phyloP scores from a whole-genome alignment of 257 asterid species.

The Solanum lignicaule region DNA sequence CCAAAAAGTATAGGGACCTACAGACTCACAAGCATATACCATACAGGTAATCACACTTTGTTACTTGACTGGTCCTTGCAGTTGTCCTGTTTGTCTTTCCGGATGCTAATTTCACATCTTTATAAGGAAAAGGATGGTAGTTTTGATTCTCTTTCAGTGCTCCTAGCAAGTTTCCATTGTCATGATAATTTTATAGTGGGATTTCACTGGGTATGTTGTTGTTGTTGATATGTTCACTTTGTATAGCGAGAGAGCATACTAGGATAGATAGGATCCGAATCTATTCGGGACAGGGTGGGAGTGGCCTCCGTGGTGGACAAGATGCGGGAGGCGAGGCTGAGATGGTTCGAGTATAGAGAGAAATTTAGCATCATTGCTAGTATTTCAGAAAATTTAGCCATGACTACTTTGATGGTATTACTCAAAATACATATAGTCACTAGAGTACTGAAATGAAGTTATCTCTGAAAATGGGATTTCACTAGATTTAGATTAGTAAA shows the following conservation, averaged over 20 bases:
- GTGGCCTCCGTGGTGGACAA: not conserved
- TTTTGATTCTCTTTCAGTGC: not conserved
- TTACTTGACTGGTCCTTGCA: not conserved
- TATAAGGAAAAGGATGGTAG: not conserved
- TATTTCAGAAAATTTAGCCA: not conserved
- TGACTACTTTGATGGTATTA: not conserved
- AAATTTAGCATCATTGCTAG: not conserved
- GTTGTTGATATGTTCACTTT: not conserved
- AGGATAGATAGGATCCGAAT: not conserved
- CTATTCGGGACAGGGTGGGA: not conserved
- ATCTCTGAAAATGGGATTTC: not conserved
- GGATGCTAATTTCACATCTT: not conserved
- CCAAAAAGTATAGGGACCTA: conserved; percentile 31
- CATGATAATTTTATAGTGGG: not conserved
- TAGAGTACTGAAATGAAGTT: not conserved
- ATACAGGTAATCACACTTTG: conserved; percentile 14
- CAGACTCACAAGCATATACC: conserved; percentile 39
- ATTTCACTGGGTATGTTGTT: too few species aligned
- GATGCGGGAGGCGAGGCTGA: not conserved
- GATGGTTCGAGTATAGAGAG: not conserved
- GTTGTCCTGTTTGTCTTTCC: not conserved
- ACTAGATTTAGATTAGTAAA: not conserved
- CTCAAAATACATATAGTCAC: not conserved
- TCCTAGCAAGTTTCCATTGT: not conserved
- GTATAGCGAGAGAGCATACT: not conserved